Conservation (phyloP, 1,284 basidiomycete species). For the Erythrobasidium hasegawianum region DNA sequence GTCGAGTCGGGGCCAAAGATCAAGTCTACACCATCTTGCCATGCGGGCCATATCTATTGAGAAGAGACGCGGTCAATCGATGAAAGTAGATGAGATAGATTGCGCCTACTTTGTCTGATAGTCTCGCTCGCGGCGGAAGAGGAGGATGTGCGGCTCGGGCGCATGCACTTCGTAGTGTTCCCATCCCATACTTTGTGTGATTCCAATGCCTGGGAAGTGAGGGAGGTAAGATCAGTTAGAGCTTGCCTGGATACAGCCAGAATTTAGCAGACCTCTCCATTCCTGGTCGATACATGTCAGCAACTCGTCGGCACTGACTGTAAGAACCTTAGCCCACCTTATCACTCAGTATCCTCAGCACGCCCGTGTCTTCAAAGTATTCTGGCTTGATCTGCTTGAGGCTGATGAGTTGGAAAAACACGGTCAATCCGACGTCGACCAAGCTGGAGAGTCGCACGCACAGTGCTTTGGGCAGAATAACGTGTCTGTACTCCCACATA, state of each 20-base stretch:
- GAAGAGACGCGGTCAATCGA: not conserved
- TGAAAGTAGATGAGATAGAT: too few species aligned
- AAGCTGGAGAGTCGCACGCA: not conserved
- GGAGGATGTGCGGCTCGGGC: conserved; percentile 42
- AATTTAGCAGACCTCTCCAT: conserved; percentile 25
- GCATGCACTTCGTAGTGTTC: conserved; percentile 36
- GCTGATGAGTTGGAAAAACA: not conserved
- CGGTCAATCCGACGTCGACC: not conserved
- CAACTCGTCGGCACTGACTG: not conserved
- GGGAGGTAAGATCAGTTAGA: not conserved
- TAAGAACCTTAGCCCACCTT: conserved; percentile 4
- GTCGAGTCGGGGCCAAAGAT: too few species aligned
- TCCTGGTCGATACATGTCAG: conserved; percentile 4
- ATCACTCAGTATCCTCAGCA: conserved; percentile 28
- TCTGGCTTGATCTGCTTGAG: conserved; percentile 39
- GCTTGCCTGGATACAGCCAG: not conserved
- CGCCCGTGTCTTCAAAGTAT: conserved; percentile 40
- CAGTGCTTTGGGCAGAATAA: conserved; percentile 44
- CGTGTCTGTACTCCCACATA: conserved; percentile 37
- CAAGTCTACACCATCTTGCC: conserved; percentile 17
- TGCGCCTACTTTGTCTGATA: conserved; percentile 33
- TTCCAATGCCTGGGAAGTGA: conserved; percentile 36
- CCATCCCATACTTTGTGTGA: conserved; percentile 42
- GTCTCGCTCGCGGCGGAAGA: conserved; percentile 42
- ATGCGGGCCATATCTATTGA: conserved; percentile 30